Evolutionary conservation across 768 basidiomycete species (phyloP).

Genomic region (Termitomyces sp.): DNA sequence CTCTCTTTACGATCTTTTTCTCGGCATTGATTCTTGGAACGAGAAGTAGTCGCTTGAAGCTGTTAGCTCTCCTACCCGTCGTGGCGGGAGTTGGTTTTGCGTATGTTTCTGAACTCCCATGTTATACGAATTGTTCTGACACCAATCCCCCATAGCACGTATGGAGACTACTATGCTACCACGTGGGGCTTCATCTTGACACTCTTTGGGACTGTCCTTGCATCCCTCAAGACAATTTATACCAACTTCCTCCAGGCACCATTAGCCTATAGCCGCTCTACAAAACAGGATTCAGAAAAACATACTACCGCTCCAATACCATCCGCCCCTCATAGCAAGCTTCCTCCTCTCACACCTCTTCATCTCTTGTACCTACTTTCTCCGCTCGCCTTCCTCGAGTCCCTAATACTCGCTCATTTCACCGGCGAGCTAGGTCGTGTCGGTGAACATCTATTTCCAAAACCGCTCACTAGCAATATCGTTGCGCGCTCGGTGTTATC

Average conservation of each 20-base stretch:
- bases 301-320: neutral
- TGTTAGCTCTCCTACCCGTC: conserved; percentile 79
- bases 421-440: conserved; percentile 79
- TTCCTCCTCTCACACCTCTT: conserved; percentile 50
- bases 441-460: conserved; percentile 24
- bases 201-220: conserved; percentile 85
- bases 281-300: neutral
- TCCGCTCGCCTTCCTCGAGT: conserved; percentile 88
- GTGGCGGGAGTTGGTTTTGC: conserved; percentile 89
- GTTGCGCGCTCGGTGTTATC: conserved; percentile 24
- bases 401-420: conserved; percentile 69
- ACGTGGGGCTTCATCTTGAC: conserved; percentile 82
- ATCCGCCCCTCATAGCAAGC: neutral
- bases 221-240: conserved; percentile 89
- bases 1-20: conserved; percentile 86
- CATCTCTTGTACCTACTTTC: conserved; percentile 89
- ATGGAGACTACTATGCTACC: conserved; percentile 95
- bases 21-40: conserved; percentile 66
- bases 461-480: neutral
- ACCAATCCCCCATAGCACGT: conserved; percentile 53
- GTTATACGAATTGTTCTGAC: neutral
- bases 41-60: conserved; percentile 55
- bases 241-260: conserved; percentile 78
- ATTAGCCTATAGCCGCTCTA: conserved; percentile 3
- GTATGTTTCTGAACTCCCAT: conserved; percentile 37